Conservation (phyloP, 805 yeast genomes). For the Candida stauntonica region DNA sequence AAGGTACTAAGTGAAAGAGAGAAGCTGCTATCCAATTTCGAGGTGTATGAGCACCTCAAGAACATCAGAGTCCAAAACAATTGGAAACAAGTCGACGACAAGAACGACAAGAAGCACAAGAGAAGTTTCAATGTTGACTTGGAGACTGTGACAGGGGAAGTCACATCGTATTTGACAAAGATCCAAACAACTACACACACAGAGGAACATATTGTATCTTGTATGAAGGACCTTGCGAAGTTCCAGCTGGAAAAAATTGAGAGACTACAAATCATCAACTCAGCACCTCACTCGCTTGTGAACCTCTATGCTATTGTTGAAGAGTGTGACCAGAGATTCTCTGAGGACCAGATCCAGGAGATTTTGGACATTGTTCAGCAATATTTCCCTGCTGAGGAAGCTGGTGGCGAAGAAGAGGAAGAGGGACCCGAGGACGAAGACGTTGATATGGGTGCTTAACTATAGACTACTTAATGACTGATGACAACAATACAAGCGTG, state of each 20-base stretch:
- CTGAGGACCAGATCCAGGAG: slow-evolving; percentile 57
- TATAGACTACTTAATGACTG: background rate
- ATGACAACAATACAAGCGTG: background rate
- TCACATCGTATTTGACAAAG: slow-evolving; percentile 21
- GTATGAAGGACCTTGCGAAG: slow-evolving; percentile 29
- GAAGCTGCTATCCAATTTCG: slow-evolving; percentile 53
- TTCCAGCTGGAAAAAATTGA: slow-evolving; percentile 76
- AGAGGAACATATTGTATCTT: slow-evolving; percentile 25
- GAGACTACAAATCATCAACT: slow-evolving; percentile 75
- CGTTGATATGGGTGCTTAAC: slow-evolving; percentile 1
- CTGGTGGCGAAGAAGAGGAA: slow-evolving; percentile 10
- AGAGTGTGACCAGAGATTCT: slow-evolving; percentile 85
- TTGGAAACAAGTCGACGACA: slow-evolving; percentile 24
- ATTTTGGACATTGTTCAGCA: slow-evolving; percentile 54
- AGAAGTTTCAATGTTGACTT: slow-evolving; percentile 31
- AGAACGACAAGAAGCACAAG: slow-evolving; percentile 21
- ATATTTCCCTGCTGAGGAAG: slow-evolving; percentile 39
- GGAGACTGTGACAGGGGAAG: slow-evolving; percentile 33
- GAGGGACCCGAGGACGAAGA: slow-evolving; percentile 14
- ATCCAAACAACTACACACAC: slow-evolving; percentile 23
- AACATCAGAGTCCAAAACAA: slow-evolving; percentile 36
- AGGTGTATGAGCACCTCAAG: slow-evolving; percentile 45
- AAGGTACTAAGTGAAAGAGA: slow-evolving; percentile 42
- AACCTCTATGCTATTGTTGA: slow-evolving; percentile 77
- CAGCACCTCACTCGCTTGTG: slow-evolving; percentile 76